Percentiles rank a stretch among this genome's conserved stretches.
Conservation (phyloP, 441 rosid species). For the Capsella rubella region DNA sequence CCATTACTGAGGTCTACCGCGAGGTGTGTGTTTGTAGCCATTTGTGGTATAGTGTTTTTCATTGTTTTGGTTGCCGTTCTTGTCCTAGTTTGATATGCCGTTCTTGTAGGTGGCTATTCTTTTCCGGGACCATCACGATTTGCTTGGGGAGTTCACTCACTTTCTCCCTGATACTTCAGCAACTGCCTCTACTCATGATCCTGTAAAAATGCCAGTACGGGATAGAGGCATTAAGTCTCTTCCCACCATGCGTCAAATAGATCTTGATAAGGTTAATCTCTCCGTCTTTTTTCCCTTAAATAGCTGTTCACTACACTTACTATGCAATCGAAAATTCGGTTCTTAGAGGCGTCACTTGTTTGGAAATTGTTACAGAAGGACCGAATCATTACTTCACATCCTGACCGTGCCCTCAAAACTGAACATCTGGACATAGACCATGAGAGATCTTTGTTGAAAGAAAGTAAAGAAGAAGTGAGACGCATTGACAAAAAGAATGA, state of each 20-base stretch:
- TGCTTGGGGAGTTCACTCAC: conserved; percentile 82
- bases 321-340: conserved; percentile 30
- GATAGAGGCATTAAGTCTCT: conserved; percentile 68
- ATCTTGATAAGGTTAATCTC: conserved; percentile 73
- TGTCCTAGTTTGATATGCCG: conserved; percentile 26
- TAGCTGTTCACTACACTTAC: conserved; percentile 2
- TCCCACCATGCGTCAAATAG: conserved; percentile 63
- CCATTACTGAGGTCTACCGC: conserved; percentile 84
- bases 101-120: conserved; percentile 80
- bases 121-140: conserved; percentile 83
- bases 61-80: conserved; percentile 13
- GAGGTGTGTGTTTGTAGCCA: conserved; percentile 64
- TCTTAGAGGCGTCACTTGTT: conserved; percentile 44
- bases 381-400: conserved; percentile 56
- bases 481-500: conserved; percentile 77
- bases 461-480: conserved; percentile 75
- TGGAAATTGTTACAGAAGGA: conserved; percentile 72
- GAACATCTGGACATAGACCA: conserved; percentile 70
- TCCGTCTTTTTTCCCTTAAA: not conserved
- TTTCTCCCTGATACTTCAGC: conserved; percentile 93
- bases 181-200: conserved; percentile 57
- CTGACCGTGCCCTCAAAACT: conserved; percentile 63
- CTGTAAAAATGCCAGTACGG: conserved; percentile 65
- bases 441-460: conserved; percentile 59
- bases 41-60: conserved; percentile 21